Conservation (phyloP, 2,329 filamentous ascomycete species). For the Fusarium dimerum region DNA sequence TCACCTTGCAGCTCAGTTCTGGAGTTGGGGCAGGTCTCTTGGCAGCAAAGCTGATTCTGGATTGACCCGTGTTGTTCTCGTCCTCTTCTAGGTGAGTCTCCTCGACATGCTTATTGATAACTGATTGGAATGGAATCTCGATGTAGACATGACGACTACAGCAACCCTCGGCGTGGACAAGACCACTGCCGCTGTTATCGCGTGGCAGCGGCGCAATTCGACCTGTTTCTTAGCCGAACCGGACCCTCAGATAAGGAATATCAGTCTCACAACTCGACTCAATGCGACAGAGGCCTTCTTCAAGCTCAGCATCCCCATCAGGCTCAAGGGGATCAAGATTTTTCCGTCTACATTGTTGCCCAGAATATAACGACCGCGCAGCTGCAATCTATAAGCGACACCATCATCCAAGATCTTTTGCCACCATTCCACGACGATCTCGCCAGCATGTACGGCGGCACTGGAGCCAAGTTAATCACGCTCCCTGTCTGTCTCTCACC, state of each 20-base stretch:
- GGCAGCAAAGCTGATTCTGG: conserved; percentile 19
- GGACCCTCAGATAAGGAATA: conserved; percentile 5
- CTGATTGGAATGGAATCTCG: conserved; percentile 4
- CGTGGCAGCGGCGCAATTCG: conserved; percentile 2
- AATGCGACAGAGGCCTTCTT: conserved; percentile 5
- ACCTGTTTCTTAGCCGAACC: conserved; percentile 2
- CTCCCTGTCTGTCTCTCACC: too few species aligned
- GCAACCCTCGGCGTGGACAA: conserved; percentile 8
- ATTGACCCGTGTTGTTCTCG: conserved; percentile 1
- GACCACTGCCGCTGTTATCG: conserved; percentile 6
- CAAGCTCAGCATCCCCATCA: conserved; percentile 10
- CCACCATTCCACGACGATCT: conserved; percentile 5
- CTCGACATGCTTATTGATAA: conserved; percentile 1
- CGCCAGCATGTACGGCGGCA: conserved; percentile 14
- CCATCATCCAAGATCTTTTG: conserved; percentile 1
- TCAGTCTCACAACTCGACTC: conserved; percentile 2
- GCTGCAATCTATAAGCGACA: conserved; percentile 10
- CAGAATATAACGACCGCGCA: not conserved
- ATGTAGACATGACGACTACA: conserved; percentile 11
- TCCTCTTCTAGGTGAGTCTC: not conserved
- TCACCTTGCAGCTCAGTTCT: too few species aligned
- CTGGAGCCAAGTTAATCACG: conserved; percentile 10
- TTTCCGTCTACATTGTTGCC: conserved; percentile 13
- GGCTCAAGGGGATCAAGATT: conserved; percentile 12
- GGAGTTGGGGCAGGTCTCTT: too few species aligned